Base-by-base conservation (phyloP, 225 moss, liverwort and hornwort species). In the Marchantia paleacea region DNA sequence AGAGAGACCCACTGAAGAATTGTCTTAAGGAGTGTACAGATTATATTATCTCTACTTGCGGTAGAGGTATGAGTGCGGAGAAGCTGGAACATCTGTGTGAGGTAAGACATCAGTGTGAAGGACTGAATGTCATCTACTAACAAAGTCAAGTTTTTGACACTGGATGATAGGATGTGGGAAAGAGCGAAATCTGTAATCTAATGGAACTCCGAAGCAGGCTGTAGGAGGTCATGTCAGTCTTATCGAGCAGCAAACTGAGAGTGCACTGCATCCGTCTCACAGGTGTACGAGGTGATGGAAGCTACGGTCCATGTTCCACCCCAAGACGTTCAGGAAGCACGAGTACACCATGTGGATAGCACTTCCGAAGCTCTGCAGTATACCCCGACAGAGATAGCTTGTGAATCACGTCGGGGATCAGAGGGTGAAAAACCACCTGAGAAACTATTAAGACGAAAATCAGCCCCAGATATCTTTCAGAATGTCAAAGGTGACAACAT, bases 261-360 rank as follows among this genome's bases (percentile, higher is more conserved):
- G 30, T 39, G 3, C 12, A 29, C 7, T 13, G 24, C n/a, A 75
- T 12, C 48, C 9, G 1, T 52, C 20, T n/a, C 85, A 75, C 88
- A 93, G 93, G 93, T 93, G 10, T 97, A 97, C 70, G 96, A 94
- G 87, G 79, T 90, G 11, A 89, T 97, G 94, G 92, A 93, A 81
- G 84, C 87, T 12, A 83, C 93, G 47, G 83, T 97, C 25, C 88
- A 91, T 61, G 88, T 91, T 57, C 92, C 94, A 71, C 86, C 75
- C 83, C 60, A 83, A 86, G 77, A 83, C 77, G 52, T 81, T 79
- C 75, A 86, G 81, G 61, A 78, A 52, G 19, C 52, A 13, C 61
- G 86, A 78, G 22, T 80, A 78, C 64, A 63, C 15, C 64, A 74
- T 78, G 63, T 73, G 52, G 63, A 61, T 51, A 19, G 5, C 61